Evolutionary conservation across 805 yeast genomes (phyloP), one percentile per base, ranked within the genome.

Genomic region (Lachancea nothofagi): DNA sequence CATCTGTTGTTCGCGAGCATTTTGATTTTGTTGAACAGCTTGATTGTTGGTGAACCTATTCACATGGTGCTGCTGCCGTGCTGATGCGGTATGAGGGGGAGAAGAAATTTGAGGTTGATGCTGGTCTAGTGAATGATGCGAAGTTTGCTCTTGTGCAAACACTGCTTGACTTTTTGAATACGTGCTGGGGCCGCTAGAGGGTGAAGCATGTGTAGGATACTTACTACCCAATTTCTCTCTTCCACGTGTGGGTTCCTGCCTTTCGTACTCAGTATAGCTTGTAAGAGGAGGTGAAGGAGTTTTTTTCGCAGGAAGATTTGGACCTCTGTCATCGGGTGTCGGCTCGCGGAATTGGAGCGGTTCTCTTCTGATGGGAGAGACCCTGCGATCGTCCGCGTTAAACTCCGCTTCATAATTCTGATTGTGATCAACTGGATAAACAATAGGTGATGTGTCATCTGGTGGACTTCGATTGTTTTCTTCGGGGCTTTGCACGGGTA

Each of bases 361-460:
- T n/a, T 7, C 7, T 5, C 13, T n/a, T n/a, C 13, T 14, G 13
- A 25, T 7, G 13, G 28, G 28, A 7, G 13, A 25, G 28, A 25
- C 28, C n/a, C n/a, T n/a, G n/a, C n/a, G n/a, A 23, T 14, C 32
- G 5, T 15, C 12, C 5, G n/a, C 18, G 12, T 7, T 7, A 12
- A 12, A 23, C 10, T 12, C 26, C 26, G 12, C 12, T 23, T 23
- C 10, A 12, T 12, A 8, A 8, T 12, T 23, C 7, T 23, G 26
- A 23, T 23, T 12, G 12, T 23, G 12, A 12, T 22, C 35, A 18
- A 32, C 10, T 3, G 35, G 35, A 21, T n/a, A 32, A 3, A 32
- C 35, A 22, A 32, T 33, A 18, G 42, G 42, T 9, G 37, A 38
- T 7, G 22, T 25, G 9, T 31, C 28, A 2, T 36, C 27, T 19